phyloP scores from a whole-genome alignment of 805 yeast genomes.

The Myxozyma sirexii region DNA sequence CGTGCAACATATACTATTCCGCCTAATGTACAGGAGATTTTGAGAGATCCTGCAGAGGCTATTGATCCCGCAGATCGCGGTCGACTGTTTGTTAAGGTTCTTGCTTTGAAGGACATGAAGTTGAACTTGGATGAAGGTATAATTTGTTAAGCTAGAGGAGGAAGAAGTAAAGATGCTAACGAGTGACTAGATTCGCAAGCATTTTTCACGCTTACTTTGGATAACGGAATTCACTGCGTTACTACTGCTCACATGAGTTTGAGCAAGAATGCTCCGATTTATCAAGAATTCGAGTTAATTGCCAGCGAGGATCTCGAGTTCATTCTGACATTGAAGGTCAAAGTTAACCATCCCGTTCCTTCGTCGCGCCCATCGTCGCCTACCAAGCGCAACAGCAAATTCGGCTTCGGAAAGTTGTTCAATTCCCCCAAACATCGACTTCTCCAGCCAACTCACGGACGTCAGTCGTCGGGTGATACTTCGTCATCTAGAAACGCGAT shows the following conservation, averaged over 20 bases:
- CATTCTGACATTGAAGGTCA: constrained; percentile 67
- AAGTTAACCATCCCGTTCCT: constrained; percentile 48
- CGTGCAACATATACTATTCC: background rate
- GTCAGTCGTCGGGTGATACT: background rate
- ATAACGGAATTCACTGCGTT: constrained; percentile 80
- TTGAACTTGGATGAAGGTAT: constrained; percentile 45
- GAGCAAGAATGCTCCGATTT: constrained; percentile 46
- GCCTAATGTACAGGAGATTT: background rate
- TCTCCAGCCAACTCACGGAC: constrained; percentile 34
- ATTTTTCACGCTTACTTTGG: constrained; percentile 55
- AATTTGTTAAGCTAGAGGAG: background rate
- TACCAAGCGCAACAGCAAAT: constrained; percentile 22
- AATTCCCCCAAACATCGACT: constrained; percentile 24
- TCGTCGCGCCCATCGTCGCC: constrained; percentile 19
- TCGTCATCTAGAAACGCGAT: constrained; percentile 41
- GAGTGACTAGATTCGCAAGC: constrained; percentile 45
- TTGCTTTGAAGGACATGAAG: constrained; percentile 51
- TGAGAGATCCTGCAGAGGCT: constrained; percentile 2
- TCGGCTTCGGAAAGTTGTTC: constrained; percentile 22
- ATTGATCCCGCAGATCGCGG: constrained; percentile 48
- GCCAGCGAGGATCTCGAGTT: constrained; percentile 59
- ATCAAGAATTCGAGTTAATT: constrained; percentile 75
- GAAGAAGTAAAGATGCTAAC: constrained; percentile 35
- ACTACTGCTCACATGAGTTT: constrained; percentile 57
- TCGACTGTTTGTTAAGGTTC: constrained; percentile 50